These are phyloP conservation scores for Zygosaccharomyces bisporus DNA, from an alignment of 805 yeast genomes.

Conservation along the genomic window DNA sequence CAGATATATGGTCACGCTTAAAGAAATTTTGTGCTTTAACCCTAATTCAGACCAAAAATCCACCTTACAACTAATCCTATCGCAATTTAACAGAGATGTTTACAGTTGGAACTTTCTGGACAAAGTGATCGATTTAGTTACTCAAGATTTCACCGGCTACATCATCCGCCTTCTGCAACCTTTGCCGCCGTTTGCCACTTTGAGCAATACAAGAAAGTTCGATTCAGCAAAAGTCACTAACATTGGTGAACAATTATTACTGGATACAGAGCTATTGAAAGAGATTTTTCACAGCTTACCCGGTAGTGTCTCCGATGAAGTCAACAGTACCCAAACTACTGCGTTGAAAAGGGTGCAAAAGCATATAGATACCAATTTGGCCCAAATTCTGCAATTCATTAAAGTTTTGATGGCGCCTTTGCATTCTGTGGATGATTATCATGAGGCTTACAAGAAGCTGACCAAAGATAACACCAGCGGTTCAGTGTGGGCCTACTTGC, in stretches of 20 bases:
- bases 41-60: constrained; percentile 29
- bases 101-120: constrained; percentile 74
- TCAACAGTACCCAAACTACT: constrained; percentile 18
- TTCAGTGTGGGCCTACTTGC: constrained; percentile 32
- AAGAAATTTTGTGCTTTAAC: constrained; percentile 38
- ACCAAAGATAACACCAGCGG: constrained; percentile 26
- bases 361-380: constrained; percentile 27
- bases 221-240: constrained; percentile 27
- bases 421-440: constrained; percentile 45
- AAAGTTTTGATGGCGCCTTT: constrained; percentile 33
- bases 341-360: constrained; percentile 28
- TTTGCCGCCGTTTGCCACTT: constrained; percentile 48
- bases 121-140: constrained; percentile 62
- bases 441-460: constrained; percentile 34
- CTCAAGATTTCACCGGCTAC: constrained; percentile 52
- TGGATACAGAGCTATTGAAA: constrained; percentile 68
- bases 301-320: constrained; percentile 20
- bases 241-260: constrained; percentile 72
- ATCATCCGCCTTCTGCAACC: constrained; percentile 61
- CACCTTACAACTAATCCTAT: constrained; percentile 41
- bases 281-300: constrained; percentile 39
- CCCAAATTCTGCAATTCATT: constrained; percentile 20
- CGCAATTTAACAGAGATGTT: constrained; percentile 60
- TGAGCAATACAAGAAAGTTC: constrained; percentile 18
- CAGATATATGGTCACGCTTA: constrained; percentile 59